Evolutionary conservation across 192 early-diverging fungal species (phyloP).

Genomic region (Backusella tarrabulga): DNA sequence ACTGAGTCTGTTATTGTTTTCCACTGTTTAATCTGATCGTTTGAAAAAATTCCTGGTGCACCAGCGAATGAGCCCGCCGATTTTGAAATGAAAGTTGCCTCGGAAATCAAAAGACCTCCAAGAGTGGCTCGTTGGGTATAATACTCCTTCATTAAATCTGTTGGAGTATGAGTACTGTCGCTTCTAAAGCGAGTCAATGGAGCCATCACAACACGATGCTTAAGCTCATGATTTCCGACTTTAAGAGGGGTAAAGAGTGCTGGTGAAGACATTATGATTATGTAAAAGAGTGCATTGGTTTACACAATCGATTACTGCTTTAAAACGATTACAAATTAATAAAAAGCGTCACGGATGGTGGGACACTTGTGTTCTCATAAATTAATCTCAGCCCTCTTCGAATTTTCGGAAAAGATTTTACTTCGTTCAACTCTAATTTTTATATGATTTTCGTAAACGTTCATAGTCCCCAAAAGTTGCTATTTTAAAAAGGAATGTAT

Average conservation of each 20-base stretch:
- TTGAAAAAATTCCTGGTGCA: constrained; percentile 36
- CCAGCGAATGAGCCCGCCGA: constrained; percentile 3
- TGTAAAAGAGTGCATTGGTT: not conserved
- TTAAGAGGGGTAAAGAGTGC: constrained; percentile 26
- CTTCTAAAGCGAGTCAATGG: constrained; percentile 24
- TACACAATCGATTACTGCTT: not conserved
- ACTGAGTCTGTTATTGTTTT: constrained; percentile 52
- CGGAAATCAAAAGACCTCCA: constrained; percentile 25
- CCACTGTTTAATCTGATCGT: constrained; percentile 47
- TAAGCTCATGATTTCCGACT: constrained; percentile 6
- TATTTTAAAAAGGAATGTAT: no score
- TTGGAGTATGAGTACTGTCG: not conserved
- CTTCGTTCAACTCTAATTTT: not conserved
- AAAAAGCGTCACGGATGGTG: not conserved
- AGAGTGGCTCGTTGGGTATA: constrained; percentile 21
- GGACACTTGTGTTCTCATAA: no score
- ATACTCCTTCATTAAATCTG: constrained; percentile 11
- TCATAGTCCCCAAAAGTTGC: not conserved
- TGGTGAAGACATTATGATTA: not conserved
- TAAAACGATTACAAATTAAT: not conserved
- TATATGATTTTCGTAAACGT: not conserved
- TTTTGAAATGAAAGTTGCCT: constrained; percentile 18
- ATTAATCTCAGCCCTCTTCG: no score
- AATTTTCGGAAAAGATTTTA: not conserved
- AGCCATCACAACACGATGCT: constrained; percentile 23